Conservation (phyloP, 2,329 filamentous ascomycete species). For the Orbilia brochopaga region DNA sequence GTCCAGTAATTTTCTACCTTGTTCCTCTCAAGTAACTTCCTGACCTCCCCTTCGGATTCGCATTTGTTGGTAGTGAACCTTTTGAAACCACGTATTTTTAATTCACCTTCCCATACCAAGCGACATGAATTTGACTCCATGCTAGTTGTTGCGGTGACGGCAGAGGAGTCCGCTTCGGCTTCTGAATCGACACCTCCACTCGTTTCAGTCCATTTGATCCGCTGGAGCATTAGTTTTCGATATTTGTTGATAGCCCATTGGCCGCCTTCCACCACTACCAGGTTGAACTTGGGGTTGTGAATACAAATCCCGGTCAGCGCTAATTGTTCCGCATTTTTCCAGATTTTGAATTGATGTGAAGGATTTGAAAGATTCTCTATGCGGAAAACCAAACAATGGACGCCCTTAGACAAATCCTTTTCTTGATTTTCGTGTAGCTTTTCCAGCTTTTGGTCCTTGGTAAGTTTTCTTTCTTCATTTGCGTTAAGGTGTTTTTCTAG, state of each 20-base stretch:
- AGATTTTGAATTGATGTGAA: conserved; percentile 90
- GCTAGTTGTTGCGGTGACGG: conserved; percentile 59
- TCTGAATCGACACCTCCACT: conserved; percentile 64
- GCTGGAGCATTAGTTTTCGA: conserved; percentile 90
- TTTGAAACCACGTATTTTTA: conserved; percentile 78
- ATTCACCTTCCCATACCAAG: conserved; percentile 88
- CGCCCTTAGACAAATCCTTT: conserved; percentile 83
- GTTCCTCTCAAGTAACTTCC: conserved; percentile 75
- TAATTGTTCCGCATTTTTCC: conserved; percentile 87
- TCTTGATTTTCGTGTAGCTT: conserved; percentile 84
- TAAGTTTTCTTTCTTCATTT: conserved; percentile 86
- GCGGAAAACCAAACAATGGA: conserved; percentile 85
- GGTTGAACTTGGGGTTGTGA: conserved; percentile 84
- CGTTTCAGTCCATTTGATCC: conserved; percentile 95
- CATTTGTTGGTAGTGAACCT: conserved; percentile 91
- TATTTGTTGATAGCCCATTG: conserved; percentile 81
- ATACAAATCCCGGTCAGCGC: conserved; percentile 88
- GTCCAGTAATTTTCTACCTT: conserved; percentile 98
- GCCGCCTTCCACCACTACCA: conserved; percentile 92
- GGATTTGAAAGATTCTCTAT: conserved; percentile 89
- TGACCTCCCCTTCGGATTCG: conserved; percentile 87
- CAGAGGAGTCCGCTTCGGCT: conserved; percentile 32
- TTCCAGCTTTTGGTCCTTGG: conserved; percentile 82
- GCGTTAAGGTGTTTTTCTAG: conserved; percentile 75
- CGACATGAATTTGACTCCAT: conserved; percentile 86